Base-by-base conservation (phyloP, 352 stramenopile genomes). In the Globisporangium heterothallicum region DNA sequence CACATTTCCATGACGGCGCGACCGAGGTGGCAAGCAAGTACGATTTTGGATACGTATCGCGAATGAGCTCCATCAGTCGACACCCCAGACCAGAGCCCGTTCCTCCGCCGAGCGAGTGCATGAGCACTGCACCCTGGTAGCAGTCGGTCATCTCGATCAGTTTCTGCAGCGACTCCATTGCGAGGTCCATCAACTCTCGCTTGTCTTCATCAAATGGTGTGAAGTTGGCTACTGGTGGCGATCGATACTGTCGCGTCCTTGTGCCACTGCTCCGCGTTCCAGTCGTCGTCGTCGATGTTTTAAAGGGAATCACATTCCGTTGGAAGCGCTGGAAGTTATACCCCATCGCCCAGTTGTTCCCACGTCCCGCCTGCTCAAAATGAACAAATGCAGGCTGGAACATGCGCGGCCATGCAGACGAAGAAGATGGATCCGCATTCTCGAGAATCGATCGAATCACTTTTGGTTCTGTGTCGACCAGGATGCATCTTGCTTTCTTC, bases 311-410 rank as follows among this genome's bases (percentile, higher is more conserved):
- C n/a, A 70, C 55, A 19, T 69, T 74, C 27, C 59, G 58, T 42
- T 65, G 53, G 45, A 68, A 59, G 12, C 46, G 74, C 58, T 74
- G 66, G 54, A 84, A 70, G 49, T 79, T 75, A 65, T 86, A 95
- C 2, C 85, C 85, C 82, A 94, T 95, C 8, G 84, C 84, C 85
- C 85, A 95, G 65, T 94, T 94, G 57, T 95, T 95, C 46, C 79
- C 84, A 44, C 85, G 84, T 14, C 85, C 85, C 22, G 71, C 64
- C 32, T 90, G 78, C 44, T 90, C 77, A 30, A 74, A 65, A 43
- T 84, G 77, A 13, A 67, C 63, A 46, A 78, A 66, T 24, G 77
- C 68, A 3, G 78, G 74, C 25, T 62, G 52, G 22, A 78, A 68
- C 32, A n/a, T 38, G n/a, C 12, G 4, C 9, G 21, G 12, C 19